These are phyloP conservation scores for Myriosclerotinia curreyana DNA, from an alignment of 2,329 filamentous ascomycete species.

Conservation along the genomic window DNA sequence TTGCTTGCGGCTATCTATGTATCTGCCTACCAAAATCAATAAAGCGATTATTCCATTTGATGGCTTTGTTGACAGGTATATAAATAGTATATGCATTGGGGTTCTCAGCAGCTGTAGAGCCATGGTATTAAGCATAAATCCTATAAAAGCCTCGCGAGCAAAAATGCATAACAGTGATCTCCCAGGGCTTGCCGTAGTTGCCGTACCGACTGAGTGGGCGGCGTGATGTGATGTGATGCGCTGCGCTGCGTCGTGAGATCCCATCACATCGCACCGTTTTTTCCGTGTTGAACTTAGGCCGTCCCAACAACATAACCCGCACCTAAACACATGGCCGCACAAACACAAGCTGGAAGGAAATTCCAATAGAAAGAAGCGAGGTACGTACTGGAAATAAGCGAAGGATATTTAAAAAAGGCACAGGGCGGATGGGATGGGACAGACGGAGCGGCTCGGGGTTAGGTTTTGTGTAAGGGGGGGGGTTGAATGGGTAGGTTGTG, in stretches of 20 bases:
- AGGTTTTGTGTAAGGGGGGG: background rate
- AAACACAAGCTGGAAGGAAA: constrained; percentile 13
- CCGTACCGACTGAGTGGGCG: constrained; percentile 20
- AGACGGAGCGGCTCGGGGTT: constrained; percentile 9
- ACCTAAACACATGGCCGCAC: constrained; percentile 14
- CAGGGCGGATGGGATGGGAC: constrained; percentile 12
- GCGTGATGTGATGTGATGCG: constrained; percentile 15
- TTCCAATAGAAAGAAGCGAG: constrained; percentile 10
- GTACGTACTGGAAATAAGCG: background rate
- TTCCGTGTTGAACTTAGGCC: constrained; percentile 8
- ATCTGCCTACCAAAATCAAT: constrained; percentile 11
- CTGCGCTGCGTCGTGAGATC: constrained; percentile 6
- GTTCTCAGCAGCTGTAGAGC: constrained; percentile 1
- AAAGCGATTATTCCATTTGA: background rate
- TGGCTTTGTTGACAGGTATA: constrained; percentile 6
- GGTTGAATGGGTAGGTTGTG: background rate
- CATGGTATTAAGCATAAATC: background rate
- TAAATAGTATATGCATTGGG: constrained; percentile 8
- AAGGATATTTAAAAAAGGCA: constrained; percentile 13
- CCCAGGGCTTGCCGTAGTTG: constrained; percentile 8
- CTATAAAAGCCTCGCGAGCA: constrained; percentile 5
- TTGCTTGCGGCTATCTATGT: background rate
- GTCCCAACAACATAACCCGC: constrained; percentile 4
- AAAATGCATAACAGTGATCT: constrained; percentile 13
- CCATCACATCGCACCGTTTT: constrained; percentile 20